Conservation (phyloP, 2,329 filamentous ascomycete species). For the Epichloe amarillans region DNA sequence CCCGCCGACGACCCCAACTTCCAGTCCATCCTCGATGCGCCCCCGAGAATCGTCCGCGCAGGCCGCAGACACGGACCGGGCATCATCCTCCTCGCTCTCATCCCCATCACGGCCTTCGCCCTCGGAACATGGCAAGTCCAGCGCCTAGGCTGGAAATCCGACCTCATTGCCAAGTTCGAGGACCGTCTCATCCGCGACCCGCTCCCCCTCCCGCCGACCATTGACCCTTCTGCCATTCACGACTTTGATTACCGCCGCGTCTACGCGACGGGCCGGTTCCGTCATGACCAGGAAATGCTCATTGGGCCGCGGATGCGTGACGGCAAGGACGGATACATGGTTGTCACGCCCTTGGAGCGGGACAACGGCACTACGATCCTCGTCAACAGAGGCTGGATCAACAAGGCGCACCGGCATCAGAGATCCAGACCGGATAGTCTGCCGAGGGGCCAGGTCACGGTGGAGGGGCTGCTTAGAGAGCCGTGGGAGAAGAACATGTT, state of each 20-base stretch:
- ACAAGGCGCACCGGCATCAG: conserved; percentile 58
- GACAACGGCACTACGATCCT: conserved; percentile 56
- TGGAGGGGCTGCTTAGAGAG: conserved; percentile 75
- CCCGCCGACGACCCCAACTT: conserved; percentile 67
- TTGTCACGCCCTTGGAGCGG: conserved; percentile 81
- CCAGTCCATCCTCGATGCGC: conserved; percentile 79
- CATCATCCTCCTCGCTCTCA: conserved; percentile 69
- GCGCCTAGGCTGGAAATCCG: conserved; percentile 85
- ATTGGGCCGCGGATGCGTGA: conserved; percentile 83
- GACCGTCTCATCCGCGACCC: conserved; percentile 79
- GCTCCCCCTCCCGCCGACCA: conserved; percentile 67
- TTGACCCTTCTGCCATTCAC: conserved; percentile 68
- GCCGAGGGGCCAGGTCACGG: conserved; percentile 55
- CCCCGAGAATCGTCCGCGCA: conserved; percentile 63
- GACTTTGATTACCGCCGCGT: conserved; percentile 92
- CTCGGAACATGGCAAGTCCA: conserved; percentile 94
- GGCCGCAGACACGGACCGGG: conserved; percentile 65
- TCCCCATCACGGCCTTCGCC: conserved; percentile 79
- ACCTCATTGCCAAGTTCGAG: conserved; percentile 81
- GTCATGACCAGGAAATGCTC: conserved; percentile 93
- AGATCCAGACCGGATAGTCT: conserved; percentile 51
- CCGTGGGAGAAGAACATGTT: conserved; percentile 98
- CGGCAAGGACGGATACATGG: conserved; percentile 79
- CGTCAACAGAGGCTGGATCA: conserved; percentile 86
- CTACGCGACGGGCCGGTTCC: conserved; percentile 55